phyloP scores from a whole-genome alignment of 805 yeast species.

The Pichia californica region DNA sequence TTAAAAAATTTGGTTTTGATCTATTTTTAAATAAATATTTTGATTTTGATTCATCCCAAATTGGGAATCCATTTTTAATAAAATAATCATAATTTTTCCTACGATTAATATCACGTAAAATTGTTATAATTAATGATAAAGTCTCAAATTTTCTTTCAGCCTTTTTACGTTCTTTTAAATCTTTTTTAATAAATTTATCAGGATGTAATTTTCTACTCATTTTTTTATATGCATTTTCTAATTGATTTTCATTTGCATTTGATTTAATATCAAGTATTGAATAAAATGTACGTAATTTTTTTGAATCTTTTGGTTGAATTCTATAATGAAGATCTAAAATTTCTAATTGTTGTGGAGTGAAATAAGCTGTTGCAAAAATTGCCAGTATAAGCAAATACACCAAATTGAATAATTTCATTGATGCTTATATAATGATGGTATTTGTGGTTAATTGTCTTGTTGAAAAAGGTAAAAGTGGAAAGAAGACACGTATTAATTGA shows the following conservation, averaged over 20 bases:
- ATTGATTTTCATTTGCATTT: slow-evolving; percentile 42
- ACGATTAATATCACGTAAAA: slow-evolving; percentile 51
- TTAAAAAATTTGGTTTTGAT: slow-evolving; percentile 9
- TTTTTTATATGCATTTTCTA: slow-evolving; percentile 62
- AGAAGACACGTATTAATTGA: too few species aligned
- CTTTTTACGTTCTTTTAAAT: slow-evolving; percentile 37
- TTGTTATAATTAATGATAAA: slow-evolving; percentile 67
- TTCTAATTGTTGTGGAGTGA: slow-evolving; percentile 12
- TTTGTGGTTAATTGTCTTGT: too few species aligned
- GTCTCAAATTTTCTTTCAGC: slow-evolving; percentile 72
- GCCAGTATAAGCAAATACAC: slow-evolving; percentile 2
- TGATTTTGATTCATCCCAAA: slow-evolving; percentile 38
- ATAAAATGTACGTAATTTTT: slow-evolving; percentile 11
- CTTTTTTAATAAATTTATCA: slow-evolving; percentile 52
- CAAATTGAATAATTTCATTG: background rate
- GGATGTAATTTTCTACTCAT: slow-evolving; percentile 76
- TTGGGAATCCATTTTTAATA: slow-evolving; percentile 77
- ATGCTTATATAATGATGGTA: too few species aligned
- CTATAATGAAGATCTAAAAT: slow-evolving; percentile 12
- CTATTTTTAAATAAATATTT: slow-evolving; percentile 13
- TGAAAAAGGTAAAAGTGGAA: too few species aligned
- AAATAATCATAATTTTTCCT: slow-evolving; percentile 81
- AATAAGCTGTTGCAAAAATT: slow-evolving; percentile 9
- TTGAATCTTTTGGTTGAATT: slow-evolving; percentile 10
- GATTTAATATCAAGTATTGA: slow-evolving; percentile 16